A percentile compares a stretch with the other conserved stretches of the same genome.
Evolutionary conservation across 352 stramenopile genomes (phyloP).

Genomic region (Phytophthora sansomeana): DNA sequence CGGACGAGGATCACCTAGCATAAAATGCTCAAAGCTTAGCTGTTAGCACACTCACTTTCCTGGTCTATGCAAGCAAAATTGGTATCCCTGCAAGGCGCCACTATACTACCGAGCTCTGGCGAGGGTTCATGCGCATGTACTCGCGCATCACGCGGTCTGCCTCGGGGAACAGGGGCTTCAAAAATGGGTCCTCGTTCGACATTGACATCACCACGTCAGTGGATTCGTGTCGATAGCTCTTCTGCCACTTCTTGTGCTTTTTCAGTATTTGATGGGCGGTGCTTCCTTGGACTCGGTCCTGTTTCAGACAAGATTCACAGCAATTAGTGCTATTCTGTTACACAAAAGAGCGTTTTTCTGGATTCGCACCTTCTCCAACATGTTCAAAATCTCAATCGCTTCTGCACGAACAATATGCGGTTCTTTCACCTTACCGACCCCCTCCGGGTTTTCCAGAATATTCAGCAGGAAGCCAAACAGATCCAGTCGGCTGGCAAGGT

Average conservation of each 20-base stretch:
- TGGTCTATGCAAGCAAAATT: constrained; percentile 5
- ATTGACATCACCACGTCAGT: constrained; percentile 54
- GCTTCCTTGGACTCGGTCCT: constrained; percentile 74
- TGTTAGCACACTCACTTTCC: neutral
- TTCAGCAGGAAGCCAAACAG: constrained; percentile 81
- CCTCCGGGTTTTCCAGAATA: constrained; percentile 70
- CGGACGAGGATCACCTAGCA: neutral
- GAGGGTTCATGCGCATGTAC: constrained; percentile 47
- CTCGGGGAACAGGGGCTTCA: constrained; percentile 64
- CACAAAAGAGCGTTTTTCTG: neutral
- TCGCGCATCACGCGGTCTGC: constrained; percentile 67
- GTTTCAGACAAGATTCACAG: neutral
- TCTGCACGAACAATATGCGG: constrained; percentile 67
- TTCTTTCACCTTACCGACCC: constrained; percentile 68
- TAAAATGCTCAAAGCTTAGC: constrained; percentile 5
- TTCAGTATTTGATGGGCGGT: constrained; percentile 85
- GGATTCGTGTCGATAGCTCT: constrained; percentile 71
- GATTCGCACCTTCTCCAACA: constrained; percentile 71
- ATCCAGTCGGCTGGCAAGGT: constrained; percentile 69
- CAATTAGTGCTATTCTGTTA: constrained; percentile 5
- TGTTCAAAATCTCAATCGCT: constrained; percentile 82
- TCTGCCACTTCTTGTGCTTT: constrained; percentile 91
- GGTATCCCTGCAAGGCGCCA: neutral
- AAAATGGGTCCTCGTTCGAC: constrained; percentile 74
- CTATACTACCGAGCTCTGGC: constrained; percentile 34